phyloP scores from a whole-genome alignment of 371 early-diverging fungal species.

The Mucor plumbeus region DNA sequence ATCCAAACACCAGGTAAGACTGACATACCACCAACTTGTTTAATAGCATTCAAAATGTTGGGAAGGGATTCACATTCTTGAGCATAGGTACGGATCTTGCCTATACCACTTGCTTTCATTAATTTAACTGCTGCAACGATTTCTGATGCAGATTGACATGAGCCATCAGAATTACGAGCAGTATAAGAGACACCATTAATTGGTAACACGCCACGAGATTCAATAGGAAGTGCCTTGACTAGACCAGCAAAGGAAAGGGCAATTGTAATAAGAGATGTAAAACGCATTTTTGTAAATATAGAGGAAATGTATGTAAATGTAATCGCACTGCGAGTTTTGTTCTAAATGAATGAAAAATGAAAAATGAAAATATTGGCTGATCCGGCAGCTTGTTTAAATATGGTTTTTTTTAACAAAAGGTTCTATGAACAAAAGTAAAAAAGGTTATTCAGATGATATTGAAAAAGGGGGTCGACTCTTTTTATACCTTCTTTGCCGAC shows the following conservation, averaged over 20 bases:
- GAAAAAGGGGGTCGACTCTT: background rate
- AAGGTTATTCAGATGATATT: no score
- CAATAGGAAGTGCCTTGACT: conserved; percentile 35
- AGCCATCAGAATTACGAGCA: conserved; percentile 38
- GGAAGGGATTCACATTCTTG: conserved; percentile 52
- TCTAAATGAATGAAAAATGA: background rate
- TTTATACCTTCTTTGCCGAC: background rate
- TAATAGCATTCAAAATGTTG: conserved; percentile 41
- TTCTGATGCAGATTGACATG: conserved; percentile 37
- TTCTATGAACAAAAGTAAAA: background rate
- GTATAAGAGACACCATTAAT: conserved; percentile 37
- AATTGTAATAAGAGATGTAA: conserved; percentile 21
- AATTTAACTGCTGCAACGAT: conserved; percentile 27
- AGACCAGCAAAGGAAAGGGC: conserved; percentile 26
- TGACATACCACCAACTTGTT: conserved; percentile 37
- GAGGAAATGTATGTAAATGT: background rate
- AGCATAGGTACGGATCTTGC: conserved; percentile 50
- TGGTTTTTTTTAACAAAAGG: background rate
- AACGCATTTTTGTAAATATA: conserved; percentile 20
- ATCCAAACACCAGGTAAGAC: conserved; percentile 54
- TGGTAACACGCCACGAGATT: conserved; percentile 10
- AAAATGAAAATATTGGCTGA: conserved; percentile 6
- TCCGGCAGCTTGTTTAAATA: conserved; percentile 15
- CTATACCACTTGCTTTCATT: conserved; percentile 42
- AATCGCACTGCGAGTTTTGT: conserved; percentile 10